phyloP scores from a whole-genome alignment of 257 asterid genomes.

The Fraxinus americana region DNA sequence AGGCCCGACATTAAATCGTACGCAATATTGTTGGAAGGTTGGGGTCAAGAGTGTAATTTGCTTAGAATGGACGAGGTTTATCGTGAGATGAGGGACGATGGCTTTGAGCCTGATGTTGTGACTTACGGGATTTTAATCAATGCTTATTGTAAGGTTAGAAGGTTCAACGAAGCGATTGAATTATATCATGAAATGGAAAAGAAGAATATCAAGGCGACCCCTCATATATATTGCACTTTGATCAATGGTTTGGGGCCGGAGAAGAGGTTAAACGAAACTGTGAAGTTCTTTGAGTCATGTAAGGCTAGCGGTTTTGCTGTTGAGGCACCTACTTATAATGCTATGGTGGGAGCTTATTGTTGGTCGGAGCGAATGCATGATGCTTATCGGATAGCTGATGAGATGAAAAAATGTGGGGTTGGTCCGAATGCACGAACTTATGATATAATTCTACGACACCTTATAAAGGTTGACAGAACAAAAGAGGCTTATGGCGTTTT shows the following conservation, averaged over 20 bases:
- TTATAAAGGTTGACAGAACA: slow-evolving; percentile 43
- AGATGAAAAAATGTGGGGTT: slow-evolving; percentile 61
- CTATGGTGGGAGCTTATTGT: slow-evolving; percentile 86
- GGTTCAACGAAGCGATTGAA: slow-evolving; percentile 49
- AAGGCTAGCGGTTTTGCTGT: slow-evolving; percentile 43
- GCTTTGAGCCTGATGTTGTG: slow-evolving; percentile 77
- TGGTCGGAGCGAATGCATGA: slow-evolving; percentile 58
- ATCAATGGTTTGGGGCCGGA: slow-evolving; percentile 80
- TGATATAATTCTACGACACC: slow-evolving; percentile 73
- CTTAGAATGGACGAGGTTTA: slow-evolving; percentile 64
- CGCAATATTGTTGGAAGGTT: slow-evolving; percentile 75
- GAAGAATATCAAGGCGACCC: slow-evolving; percentile 56
- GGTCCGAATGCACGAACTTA: slow-evolving; percentile 81
- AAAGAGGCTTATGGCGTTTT: slow-evolving; percentile 64
- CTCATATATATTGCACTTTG: slow-evolving; percentile 84
- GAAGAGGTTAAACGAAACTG: slow-evolving; percentile 59
- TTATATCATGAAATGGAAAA: slow-evolving; percentile 59
- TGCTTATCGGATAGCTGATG: slow-evolving; percentile 53
- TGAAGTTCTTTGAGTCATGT: slow-evolving; percentile 60
- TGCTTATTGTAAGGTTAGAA: slow-evolving; percentile 64
- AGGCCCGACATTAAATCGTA: slow-evolving; percentile 65
- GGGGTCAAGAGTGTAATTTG: slow-evolving; percentile 70
- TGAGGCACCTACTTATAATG: slow-evolving; percentile 74
- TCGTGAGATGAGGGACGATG: slow-evolving; percentile 68
- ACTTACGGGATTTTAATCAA: slow-evolving; percentile 71